A percentile compares a stretch with the other conserved stretches of the same genome.
Evolutionary conservation across 1,284 basidiomycete species (phyloP).

Genomic region (Schizopora paradoxa): DNA sequence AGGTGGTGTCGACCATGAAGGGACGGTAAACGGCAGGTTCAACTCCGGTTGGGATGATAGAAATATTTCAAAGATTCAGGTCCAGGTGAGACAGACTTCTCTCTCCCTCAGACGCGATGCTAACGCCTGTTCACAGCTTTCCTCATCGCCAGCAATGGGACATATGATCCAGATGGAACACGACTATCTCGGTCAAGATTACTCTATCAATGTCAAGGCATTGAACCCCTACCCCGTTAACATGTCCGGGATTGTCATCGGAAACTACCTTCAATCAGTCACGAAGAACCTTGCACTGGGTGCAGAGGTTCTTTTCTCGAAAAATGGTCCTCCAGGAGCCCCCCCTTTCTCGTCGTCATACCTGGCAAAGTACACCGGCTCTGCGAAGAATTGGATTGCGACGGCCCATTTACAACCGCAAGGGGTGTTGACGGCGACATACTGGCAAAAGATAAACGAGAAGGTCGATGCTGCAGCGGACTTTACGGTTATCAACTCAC

Average conservation of each 20-base stretch:
- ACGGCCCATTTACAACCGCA: conserved; percentile 87
- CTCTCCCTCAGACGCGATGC: conserved; percentile 1
- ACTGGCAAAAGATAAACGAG: conserved; percentile 94
- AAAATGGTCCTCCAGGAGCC: conserved; percentile 21
- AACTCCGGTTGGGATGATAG: conserved; percentile 85
- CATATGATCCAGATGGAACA: conserved; percentile 91
- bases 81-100: conserved; percentile 60
- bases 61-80: conserved; percentile 85
- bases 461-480: conserved; percentile 99
- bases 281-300: conserved; percentile 90
- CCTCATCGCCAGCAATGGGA: conserved; percentile 58
- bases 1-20: conserved; percentile 91
- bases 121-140: conserved; percentile 17
- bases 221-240: conserved; percentile 91
- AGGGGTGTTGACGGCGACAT: conserved; percentile 88
- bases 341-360: conserved; percentile 75
- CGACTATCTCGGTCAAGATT: conserved; percentile 89
- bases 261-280: conserved; percentile 93
- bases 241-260: conserved; percentile 90
- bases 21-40: conserved; percentile 82
- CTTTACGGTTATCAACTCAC: conserved; percentile 77
- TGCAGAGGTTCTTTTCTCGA: conserved; percentile 85
- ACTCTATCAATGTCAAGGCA: conserved; percentile 82
- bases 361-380: conserved; percentile 79
- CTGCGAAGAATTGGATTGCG: conserved; percentile 82